Evolutionary conservation across 495 filamentous ascomycete species (phyloP).

Genomic region (Lasiosphaeria ovina): DNA sequence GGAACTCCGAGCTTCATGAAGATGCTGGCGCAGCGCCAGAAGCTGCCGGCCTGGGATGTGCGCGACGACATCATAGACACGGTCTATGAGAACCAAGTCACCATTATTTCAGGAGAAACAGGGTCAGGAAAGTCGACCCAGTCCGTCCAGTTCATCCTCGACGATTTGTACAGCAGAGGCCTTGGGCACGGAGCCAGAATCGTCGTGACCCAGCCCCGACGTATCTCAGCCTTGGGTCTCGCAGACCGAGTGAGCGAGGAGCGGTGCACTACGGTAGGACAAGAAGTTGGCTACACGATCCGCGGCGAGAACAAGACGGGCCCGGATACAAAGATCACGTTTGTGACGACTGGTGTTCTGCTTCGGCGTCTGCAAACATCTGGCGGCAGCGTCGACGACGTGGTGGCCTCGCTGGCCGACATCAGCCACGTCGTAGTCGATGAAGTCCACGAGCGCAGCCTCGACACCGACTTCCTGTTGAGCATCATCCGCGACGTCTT

Average conservation of each 20-base stretch:
- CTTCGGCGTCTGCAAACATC: conserved; percentile 85
- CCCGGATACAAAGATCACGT: conserved; percentile 77
- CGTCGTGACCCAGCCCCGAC: conserved; percentile 89
- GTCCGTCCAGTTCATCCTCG: conserved; percentile 91
- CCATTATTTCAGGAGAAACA: conserved; percentile 95
- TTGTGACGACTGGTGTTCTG: conserved; percentile 96
- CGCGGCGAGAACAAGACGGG: conserved; percentile 77
- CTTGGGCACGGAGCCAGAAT: conserved; percentile 83
- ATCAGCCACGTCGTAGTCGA: conserved; percentile 95
- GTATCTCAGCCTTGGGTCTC: conserved; percentile 91
- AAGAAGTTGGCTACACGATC: conserved; percentile 93
- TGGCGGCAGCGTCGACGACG: conserved; percentile 70
- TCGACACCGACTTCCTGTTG: conserved; percentile 93
- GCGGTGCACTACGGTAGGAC: conserved; percentile 74
- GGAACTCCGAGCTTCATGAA: conserved; percentile 59
- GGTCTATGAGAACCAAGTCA: conserved; percentile 75
- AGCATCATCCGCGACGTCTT: conserved; percentile 86
- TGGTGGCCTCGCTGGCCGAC: conserved; percentile 76
- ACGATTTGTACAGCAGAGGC: conserved; percentile 77
- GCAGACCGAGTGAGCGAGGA: conserved; percentile 95
- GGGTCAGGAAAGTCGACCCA: conserved; percentile 97
- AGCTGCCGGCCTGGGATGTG: conserved; percentile 84
- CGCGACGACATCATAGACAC: conserved; percentile 71
- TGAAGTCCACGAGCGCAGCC: conserved; percentile 92
- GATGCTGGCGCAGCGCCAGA: conserved; percentile 66